These are phyloP conservation scores for Penicillium longicatenatum DNA, from an alignment of 495 filamentous ascomycete genomes.

Conservation along the genomic window DNA sequence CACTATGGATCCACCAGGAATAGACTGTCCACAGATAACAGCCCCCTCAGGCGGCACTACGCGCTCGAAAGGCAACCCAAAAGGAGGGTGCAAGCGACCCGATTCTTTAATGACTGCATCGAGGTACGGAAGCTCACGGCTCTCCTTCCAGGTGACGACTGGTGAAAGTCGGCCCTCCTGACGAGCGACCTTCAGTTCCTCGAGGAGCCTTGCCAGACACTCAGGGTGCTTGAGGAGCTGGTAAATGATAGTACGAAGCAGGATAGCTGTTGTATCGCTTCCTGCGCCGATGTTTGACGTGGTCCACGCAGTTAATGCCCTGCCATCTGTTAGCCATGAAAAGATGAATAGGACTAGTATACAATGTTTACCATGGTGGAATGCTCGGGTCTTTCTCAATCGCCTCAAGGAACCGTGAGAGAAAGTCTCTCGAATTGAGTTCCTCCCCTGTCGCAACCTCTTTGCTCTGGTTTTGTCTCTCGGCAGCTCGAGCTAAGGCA, in stretches of 20 bases:
- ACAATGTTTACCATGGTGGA: no score
- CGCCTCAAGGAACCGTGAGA: no score
- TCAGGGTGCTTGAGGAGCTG: not conserved
- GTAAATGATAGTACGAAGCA: conserved; percentile 41
- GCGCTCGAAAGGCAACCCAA: not conserved
- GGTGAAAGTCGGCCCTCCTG: not conserved
- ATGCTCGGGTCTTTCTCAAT: no score
- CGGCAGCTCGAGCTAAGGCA: not conserved
- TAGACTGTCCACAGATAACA: not conserved
- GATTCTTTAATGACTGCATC: not conserved
- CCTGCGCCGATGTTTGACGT: conserved; percentile 43
- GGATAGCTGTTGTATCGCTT: conserved; percentile 61
- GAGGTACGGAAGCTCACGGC: not conserved
- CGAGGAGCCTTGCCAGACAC: not conserved
- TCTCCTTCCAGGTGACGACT: not conserved
- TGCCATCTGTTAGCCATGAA: no score
- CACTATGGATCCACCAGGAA: not conserved
- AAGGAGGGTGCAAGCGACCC: not conserved
- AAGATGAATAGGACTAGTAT: conserved; percentile 21
- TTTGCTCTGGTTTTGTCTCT: no score
- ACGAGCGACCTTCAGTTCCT: not conserved
- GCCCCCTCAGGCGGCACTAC: not conserved
- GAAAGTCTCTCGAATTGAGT: no score
- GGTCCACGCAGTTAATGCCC: no score
- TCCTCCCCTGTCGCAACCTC: no score